These are phyloP conservation scores for Anacardium occidentale DNA, from an alignment of 345 rosid species.

Conservation along the genomic window DNA sequence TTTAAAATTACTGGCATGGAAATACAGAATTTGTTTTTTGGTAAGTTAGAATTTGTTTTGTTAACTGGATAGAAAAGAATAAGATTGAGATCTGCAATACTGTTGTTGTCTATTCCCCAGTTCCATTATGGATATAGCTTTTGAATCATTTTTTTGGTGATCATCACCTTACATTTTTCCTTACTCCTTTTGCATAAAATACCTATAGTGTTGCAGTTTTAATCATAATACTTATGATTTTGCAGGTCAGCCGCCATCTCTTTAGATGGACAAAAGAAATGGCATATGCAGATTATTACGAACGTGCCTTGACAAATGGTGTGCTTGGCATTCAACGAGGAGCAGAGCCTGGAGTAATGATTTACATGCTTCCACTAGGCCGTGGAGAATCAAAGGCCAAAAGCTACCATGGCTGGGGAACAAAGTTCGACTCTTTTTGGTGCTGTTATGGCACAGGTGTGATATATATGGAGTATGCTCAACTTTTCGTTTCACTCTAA, in stretches of 20 bases:
- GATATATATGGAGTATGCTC: slow-evolving; percentile 2
- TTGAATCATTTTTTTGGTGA: not conserved
- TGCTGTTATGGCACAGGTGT: slow-evolving; percentile 98
- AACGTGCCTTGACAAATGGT: slow-evolving; percentile 86
- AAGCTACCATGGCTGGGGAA: slow-evolving; percentile 87
- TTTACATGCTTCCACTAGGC: slow-evolving; percentile 88
- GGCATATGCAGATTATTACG: slow-evolving; percentile 89
- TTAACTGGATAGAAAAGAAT: not conserved
- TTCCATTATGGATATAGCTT: not conserved
- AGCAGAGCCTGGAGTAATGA: slow-evolving; percentile 85
- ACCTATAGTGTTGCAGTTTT: not conserved
- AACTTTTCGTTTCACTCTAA: not conserved
- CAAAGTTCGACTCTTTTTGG: slow-evolving; percentile 71
- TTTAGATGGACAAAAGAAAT: slow-evolving; percentile 91
- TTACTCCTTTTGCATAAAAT: not conserved
- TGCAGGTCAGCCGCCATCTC: slow-evolving; percentile 81
- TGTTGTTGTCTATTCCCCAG: not conserved
- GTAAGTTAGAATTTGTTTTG: no score
- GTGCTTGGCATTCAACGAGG: slow-evolving; percentile 92
- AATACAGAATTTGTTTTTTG: not conserved
- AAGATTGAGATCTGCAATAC: not conserved
- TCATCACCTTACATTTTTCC: not conserved
- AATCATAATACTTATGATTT: not conserved
- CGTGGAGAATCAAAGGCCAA: slow-evolving; percentile 75
- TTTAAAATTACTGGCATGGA: not conserved